phyloP scores from a whole-genome alignment of 148 eudicot genomes.

The Salicornia ramosissima region DNA sequence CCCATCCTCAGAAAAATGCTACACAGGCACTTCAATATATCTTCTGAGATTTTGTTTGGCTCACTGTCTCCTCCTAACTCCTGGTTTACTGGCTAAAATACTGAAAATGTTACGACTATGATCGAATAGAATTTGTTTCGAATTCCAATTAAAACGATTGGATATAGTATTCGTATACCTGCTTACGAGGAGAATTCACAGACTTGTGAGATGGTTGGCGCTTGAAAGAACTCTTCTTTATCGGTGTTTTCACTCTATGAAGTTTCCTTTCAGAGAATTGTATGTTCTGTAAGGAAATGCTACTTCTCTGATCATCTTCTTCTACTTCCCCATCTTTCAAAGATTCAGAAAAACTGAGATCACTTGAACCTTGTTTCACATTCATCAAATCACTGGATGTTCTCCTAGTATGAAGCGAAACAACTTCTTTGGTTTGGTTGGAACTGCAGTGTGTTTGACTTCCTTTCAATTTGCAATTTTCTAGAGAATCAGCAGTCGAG shows the following conservation, averaged over 20 bases:
- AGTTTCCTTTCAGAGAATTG: conserved; percentile 30
- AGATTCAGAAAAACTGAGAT: conserved; percentile 14
- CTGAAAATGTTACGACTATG: not conserved
- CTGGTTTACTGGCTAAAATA: conserved; percentile 32
- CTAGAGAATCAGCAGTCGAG: conserved; percentile 6
- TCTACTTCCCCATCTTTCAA: conserved; percentile 29
- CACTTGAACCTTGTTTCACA: conserved; percentile 19
- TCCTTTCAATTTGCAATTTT: conserved; percentile 13
- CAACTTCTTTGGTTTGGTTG: not conserved
- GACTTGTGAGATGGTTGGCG: conserved; percentile 35
- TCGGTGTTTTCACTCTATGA: conserved; percentile 25
- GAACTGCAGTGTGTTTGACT: conserved; percentile 11
- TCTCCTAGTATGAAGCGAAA: conserved; percentile 3
- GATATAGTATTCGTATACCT: conserved; percentile 38
- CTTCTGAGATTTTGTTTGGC: conserved; percentile 76
- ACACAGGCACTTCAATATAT: conserved; percentile 69
- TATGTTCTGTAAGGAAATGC: conserved; percentile 26
- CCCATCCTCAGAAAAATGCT: conserved; percentile 64
- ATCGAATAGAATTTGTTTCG: not conserved
- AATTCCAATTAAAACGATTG: not conserved
- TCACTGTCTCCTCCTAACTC: conserved; percentile 45
- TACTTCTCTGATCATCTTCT: conserved; percentile 33
- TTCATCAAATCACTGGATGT: conserved; percentile 19
- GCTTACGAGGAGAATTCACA: conserved; percentile 28
- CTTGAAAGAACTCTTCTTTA: conserved; percentile 39